phyloP scores from a whole-genome alignment of 306 rosid species.

The Castanospermum australe region DNA sequence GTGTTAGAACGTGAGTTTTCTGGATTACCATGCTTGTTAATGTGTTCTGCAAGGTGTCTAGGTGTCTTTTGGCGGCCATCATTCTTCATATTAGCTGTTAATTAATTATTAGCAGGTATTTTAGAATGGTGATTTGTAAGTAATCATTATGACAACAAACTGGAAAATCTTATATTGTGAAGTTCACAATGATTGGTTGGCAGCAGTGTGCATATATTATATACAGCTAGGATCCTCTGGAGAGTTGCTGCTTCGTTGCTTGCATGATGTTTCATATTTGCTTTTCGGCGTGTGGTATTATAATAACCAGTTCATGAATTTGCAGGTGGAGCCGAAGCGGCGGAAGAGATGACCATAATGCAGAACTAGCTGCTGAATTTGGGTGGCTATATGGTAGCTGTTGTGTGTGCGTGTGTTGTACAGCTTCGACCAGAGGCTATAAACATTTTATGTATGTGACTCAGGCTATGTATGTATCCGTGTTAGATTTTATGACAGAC shows the following conservation, averaged over 20 bases:
- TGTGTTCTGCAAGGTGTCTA: neutral
- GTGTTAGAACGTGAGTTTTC: neutral
- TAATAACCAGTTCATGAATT: neutral
- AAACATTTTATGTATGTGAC: constrained; percentile 31
- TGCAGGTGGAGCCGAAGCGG: constrained; percentile 42
- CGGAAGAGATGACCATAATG: constrained; percentile 31
- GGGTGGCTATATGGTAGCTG: neutral
- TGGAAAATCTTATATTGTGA: neutral
- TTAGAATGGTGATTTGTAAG: neutral
- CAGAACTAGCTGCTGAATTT: constrained; percentile 5
- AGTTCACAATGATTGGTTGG: neutral
- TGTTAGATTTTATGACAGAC: constrained; percentile 17
- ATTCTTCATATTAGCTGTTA: neutral
- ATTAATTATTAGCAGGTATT: no score
- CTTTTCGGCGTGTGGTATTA: neutral
- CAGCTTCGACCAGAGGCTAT: constrained; percentile 40
- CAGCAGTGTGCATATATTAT: neutral
- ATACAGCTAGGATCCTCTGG: no score
- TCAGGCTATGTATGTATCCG: constrained; percentile 23
- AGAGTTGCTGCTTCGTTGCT: neutral
- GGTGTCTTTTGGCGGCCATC: neutral
- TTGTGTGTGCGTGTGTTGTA: constrained; percentile 30
- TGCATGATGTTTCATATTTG: neutral
- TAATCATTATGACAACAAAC: neutral
- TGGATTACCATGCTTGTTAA: neutral